A percentile compares a stretch with the other conserved stretches of the same genome.
phyloP scores from a whole-genome alignment of 2,329 filamentous ascomycete species.

The Pestalotiopsis sp. region DNA sequence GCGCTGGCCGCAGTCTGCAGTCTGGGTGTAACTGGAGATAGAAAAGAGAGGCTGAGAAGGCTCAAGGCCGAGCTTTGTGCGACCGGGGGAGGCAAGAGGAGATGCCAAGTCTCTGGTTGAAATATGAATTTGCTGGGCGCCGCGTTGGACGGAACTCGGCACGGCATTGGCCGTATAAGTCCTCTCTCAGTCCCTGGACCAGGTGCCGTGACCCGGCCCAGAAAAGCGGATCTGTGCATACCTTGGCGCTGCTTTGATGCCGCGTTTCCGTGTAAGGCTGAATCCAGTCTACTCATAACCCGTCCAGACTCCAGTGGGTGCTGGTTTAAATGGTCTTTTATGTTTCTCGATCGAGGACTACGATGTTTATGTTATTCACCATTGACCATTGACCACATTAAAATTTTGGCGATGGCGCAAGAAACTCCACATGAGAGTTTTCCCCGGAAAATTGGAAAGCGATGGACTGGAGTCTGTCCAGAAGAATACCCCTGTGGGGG shows the following conservation, averaged over 20 bases:
- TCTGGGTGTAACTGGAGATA: no score
- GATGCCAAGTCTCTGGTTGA: not conserved
- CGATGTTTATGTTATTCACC: not conserved
- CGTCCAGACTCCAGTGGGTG: not conserved
- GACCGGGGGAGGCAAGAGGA: not conserved
- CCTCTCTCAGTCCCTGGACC: not conserved
- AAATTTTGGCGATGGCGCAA: not conserved
- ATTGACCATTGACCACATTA: not conserved
- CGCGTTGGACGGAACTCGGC: conserved; percentile 3
- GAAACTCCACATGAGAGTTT: not conserved
- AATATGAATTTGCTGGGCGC: not conserved
- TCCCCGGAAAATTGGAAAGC: not conserved
- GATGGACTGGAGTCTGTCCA: not conserved
- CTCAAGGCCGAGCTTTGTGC: not conserved
- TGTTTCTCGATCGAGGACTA: not conserved
- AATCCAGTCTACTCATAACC: not conserved
- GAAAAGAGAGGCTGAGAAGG: not conserved
- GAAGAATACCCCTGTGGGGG: not conserved
- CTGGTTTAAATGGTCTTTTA: not conserved
- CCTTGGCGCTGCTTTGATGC: not conserved
- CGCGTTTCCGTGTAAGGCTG: conserved; percentile 5
- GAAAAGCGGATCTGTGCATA: not conserved
- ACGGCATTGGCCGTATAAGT: not conserved
- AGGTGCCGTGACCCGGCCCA: not conserved
- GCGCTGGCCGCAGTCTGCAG: not conserved